Conservation (phyloP, 164 flowering plant genomes). For the Echeveria elegans region DNA sequence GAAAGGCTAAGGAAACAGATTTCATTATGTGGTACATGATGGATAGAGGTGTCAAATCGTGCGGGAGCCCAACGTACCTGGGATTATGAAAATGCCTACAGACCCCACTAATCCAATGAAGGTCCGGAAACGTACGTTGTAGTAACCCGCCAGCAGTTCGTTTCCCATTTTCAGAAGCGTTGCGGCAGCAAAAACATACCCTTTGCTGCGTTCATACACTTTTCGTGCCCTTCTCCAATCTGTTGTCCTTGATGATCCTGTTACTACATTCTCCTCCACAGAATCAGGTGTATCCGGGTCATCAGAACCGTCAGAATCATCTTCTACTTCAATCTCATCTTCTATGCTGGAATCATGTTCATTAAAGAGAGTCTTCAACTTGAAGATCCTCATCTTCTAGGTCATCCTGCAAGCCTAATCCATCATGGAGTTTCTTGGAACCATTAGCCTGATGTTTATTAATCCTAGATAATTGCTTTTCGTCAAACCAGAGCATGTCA, state of each 20-base stretch:
- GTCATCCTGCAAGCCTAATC: constrained; percentile 18
- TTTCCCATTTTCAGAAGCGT: constrained; percentile 95
- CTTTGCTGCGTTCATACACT: constrained; percentile 75
- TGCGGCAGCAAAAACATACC: constrained; percentile 94
- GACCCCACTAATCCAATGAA: constrained; percentile 78
- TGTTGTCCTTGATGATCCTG: constrained; percentile 16
- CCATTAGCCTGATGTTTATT: constrained; percentile 20
- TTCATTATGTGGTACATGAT: constrained; percentile 44
- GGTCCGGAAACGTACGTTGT: constrained; percentile 83
- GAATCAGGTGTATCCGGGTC: constrained; percentile 17
- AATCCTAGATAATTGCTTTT: constrained; percentile 55
- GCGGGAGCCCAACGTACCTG: too few relatives aligned
- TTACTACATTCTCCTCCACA: too few relatives aligned
- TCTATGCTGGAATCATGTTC: constrained; percentile 35
- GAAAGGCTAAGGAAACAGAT: constrained; percentile 45
- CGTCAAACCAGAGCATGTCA: constrained; percentile 86
- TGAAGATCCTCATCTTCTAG: constrained; percentile 28
- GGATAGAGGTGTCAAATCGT: too few relatives aligned
- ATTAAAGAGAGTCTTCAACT: constrained; percentile 18
- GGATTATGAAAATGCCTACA: constrained; percentile 87
- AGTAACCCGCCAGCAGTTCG: constrained; percentile 83
- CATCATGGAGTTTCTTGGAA: constrained; percentile 18
- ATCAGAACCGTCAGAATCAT: constrained; percentile 2
- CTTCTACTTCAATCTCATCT: constrained; percentile 11
- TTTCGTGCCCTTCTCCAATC: constrained; percentile 81